Percentiles rank a stretch among this genome's conserved stretches.
phyloP scores from a whole-genome alignment of 148 eudicot species.

The Heliosperma pusillum region DNA sequence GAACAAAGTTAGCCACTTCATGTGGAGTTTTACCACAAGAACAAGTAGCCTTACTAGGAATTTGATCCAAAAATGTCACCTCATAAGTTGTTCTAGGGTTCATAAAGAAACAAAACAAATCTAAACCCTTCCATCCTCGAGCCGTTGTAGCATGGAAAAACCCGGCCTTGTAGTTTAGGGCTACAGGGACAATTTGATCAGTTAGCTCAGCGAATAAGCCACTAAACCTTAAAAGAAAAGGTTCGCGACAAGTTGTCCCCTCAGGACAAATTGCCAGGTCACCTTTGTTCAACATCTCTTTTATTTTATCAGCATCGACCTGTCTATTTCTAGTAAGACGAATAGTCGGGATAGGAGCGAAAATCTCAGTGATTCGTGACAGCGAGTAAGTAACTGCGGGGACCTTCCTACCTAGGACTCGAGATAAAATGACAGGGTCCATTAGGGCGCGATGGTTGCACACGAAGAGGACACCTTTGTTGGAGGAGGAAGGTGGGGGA shows the following conservation, averaged over 20 bases:
- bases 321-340: conserved; percentile 23
- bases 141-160: conserved; percentile 47
- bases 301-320: conserved; percentile 22
- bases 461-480: conserved; percentile 25
- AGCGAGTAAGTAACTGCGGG: conserved; percentile 27
- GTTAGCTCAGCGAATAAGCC: conserved; percentile 40
- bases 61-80: conserved; percentile 44
- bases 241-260: conserved; percentile 39
- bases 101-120: conserved; percentile 46
- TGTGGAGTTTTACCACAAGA: conserved; percentile 25
- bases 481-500: conserved; percentile 18
- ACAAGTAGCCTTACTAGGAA: conserved; percentile 31
- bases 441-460: conserved; percentile 27
- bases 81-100: conserved; percentile 41
- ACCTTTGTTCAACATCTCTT: conserved; percentile 11
- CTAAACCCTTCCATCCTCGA: conserved; percentile 47
- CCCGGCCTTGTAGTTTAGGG: conserved; percentile 27
- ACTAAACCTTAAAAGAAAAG: conserved; percentile 31
- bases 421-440: conserved; percentile 25
- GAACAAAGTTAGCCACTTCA: conserved; percentile 47
- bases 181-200: conserved; percentile 37
- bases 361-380: conserved; percentile 18
- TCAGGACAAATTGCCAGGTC: conserved; percentile 32
- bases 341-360: conserved; percentile 31
- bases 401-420: conserved; percentile 13